Percentiles rank a stretch among this genome's conserved stretches.
phyloP scores from a whole-genome alignment of 352 stramenopile genomes.

The Pythium grandisporangium region DNA sequence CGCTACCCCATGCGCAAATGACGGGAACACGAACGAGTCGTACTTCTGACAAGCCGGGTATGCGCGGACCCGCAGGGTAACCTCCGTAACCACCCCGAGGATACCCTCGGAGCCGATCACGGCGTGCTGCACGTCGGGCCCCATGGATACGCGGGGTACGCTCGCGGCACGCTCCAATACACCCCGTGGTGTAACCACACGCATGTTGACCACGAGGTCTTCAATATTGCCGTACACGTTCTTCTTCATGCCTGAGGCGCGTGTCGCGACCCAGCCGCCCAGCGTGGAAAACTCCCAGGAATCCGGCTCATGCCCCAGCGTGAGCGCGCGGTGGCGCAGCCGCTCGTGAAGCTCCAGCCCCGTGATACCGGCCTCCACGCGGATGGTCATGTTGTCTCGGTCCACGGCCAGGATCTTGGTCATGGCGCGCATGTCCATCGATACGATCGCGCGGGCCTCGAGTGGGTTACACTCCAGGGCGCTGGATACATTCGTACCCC shows the following conservation, averaged over 20 bases:
- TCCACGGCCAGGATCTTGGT: constrained; percentile 54
- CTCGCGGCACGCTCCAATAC: constrained; percentile 43
- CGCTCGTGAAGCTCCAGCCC: constrained; percentile 84
- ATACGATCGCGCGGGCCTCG: constrained; percentile 88
- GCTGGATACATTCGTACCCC: constrained; percentile 87
- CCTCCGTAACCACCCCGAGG: constrained; percentile 90
- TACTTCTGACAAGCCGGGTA: constrained; percentile 75
- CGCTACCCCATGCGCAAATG: constrained; percentile 67
- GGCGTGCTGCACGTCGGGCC: constrained; percentile 84
- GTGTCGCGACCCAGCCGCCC: constrained; percentile 89
- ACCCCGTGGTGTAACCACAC: constrained; percentile 54
- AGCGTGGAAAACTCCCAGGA: constrained; percentile 92
- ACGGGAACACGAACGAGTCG: constrained; percentile 88
- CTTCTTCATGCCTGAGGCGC: constrained; percentile 93
- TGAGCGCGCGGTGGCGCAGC: constrained; percentile 78
- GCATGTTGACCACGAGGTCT: constrained; percentile 85
- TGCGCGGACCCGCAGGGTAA: constrained; percentile 87
- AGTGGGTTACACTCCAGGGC: constrained; percentile 43
- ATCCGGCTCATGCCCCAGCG: constrained; percentile 90
- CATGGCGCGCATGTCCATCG: constrained; percentile 92
- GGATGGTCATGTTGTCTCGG: constrained; percentile 78
- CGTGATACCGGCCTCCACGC: constrained; percentile 88
- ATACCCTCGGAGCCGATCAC: constrained; percentile 91
- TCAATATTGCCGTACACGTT: constrained; percentile 94
- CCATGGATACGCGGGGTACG: constrained; percentile 77